Percentiles rank a stretch among this genome's conserved stretches.
Conservation (phyloP, 345 rosid species). For the Geranium brycei region DNA sequence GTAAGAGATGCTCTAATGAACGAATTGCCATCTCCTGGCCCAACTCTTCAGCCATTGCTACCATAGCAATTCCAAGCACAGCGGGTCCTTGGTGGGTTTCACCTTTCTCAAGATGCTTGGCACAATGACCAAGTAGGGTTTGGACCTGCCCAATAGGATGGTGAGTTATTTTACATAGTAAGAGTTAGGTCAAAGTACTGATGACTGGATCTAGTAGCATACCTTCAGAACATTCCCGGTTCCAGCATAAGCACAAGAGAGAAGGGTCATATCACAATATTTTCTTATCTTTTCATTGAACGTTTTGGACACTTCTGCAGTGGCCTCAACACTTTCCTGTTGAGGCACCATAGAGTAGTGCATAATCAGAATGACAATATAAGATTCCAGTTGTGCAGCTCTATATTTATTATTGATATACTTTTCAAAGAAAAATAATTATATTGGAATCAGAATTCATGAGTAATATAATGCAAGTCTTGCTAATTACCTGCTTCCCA, state of each 20-base stretch:
- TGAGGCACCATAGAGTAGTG: conserved; percentile 7
- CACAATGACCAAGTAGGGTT: conserved; percentile 79
- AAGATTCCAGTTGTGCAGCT: background rate
- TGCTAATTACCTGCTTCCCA: conserved; percentile 68
- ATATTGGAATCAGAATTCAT: background rate
- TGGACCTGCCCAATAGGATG: conserved; percentile 45
- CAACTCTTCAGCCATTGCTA: conserved; percentile 96
- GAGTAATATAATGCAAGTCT: background rate
- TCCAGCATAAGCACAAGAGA: conserved; percentile 96
- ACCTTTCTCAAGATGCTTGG: conserved; percentile 76
- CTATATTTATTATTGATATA: too few species aligned
- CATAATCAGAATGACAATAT: conserved; percentile 8
- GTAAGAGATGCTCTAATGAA: conserved; percentile 80
- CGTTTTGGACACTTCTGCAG: conserved; percentile 89
- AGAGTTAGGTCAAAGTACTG: conserved; percentile 4
- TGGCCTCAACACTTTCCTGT: conserved; percentile 88
- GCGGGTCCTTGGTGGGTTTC: conserved; percentile 91
- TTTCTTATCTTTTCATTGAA: conserved; percentile 85
- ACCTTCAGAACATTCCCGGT: conserved; percentile 98
- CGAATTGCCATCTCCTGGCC: conserved; percentile 96
- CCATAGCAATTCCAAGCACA: conserved; percentile 95
- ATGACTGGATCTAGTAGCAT: conserved; percentile 9
- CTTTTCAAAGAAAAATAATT: too few species aligned
- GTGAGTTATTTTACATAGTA: conserved; percentile 12
- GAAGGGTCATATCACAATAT: conserved; percentile 78